Base-by-base conservation (phyloP, 805 yeast species). In the Kodamaea restingae region DNA sequence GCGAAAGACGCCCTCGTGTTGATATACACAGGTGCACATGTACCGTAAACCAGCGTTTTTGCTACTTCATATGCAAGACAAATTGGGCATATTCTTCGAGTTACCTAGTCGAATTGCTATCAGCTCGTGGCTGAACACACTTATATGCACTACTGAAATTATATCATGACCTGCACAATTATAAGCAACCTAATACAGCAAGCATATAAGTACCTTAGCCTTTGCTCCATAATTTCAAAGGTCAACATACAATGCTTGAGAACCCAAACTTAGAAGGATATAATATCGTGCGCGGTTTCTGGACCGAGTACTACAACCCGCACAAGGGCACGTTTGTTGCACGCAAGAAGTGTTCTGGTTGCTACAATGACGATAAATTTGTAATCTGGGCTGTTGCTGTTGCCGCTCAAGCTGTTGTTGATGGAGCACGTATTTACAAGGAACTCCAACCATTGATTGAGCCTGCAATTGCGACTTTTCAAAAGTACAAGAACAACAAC, bases 361-460 rank as follows among this genome's bases (percentile, higher is more conserved):
- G 70, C 43, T 66, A 66, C 51, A 69, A 72, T 38, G 70, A 75
- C 28, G 75, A 76, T 33, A 69, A 67, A 35, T 78, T 77, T 54
- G 78, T 77, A 24, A 74, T 80, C n/a, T 81, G 87, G 86, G 78
- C 84, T 0, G 76, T 78, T 6, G 70, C 84, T 0, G 80, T 81
- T 18, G 81, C 78, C 1, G 72, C 73, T 0, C 88, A 81, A 54
- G 80, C 87, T 0, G 65, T 81, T 37, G 79, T 79, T 1, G 88
- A 81, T 51, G 85, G 81, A 6, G 78, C 81, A 2, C 64, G 72
- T 30, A 58, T 68, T 10, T 71, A 76, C 54, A 60, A 74, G 21
- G 76, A 78, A 48, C 60, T 78, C 35, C 58, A 63, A 6, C 81
- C 82, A 2, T 58, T 78, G 51, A 58, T 81, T 30, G 76, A 65